Base-by-base conservation (phyloP, 2,329 filamentous ascomycete genomes). In the Verticillium nonalfalfae region DNA sequence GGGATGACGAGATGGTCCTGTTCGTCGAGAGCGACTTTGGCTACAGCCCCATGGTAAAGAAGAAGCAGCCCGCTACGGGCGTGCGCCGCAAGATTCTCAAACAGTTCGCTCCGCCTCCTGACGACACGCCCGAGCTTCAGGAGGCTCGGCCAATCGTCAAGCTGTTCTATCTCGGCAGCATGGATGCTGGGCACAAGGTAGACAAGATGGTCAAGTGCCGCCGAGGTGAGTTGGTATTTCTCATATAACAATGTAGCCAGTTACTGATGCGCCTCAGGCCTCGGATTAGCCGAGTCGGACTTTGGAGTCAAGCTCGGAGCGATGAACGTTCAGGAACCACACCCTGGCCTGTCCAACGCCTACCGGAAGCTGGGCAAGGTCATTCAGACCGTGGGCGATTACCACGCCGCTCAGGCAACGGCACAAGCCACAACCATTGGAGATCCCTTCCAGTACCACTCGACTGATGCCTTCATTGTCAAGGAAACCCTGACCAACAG, bases 1-100 rank as follows among this genome's bases (percentile, higher is more conserved):
- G 90, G 64, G 95, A 99, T 72, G 94, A 98, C 65, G 95, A 99
- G 77, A 94, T 98, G 87, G 87, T 97, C 5, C 88, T 98, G 63
- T 99, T 99, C 70, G 93, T 99, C n/a, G 95, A 99, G 77, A 97
- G 92, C 72, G 95, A 99, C 74, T 98, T 97, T 74, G 95, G 95
- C 50, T 99, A 99, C 76, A 97, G 93, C 70, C 95, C 95, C 1
- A 90, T 98, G 71, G 89, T 97, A 56, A 89, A 94, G 74, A 92
- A 93, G 83, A 97, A 96, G 80, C 95, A 99, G 75, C 95, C 95
- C 26, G 95, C 95, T 9, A 99, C 95, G 1, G 95, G 95, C 54
- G 92, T 99, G 68, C 87, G 95, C 65, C 86, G 95, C 72, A 97
- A 97, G 79, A 90, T 98, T 64, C 81, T 99, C 73, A 99, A 99